Evolutionary conservation across 495 filamentous ascomycete species (phyloP).

Genomic region (Penicillium herquei): DNA sequence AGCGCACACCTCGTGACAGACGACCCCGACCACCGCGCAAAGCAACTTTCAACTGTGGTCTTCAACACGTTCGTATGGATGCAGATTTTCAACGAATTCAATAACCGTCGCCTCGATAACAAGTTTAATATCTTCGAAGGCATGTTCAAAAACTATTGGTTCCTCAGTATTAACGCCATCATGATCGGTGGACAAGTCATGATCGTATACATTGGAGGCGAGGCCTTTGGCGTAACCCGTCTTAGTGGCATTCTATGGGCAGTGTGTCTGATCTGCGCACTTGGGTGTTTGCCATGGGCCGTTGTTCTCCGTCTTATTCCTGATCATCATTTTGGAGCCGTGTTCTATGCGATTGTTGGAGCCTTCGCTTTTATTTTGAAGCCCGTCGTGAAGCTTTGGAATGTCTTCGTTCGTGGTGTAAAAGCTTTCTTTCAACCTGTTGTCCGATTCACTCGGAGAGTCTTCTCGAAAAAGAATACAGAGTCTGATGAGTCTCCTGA

Average conservation of each 20-base stretch:
- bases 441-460: conserved; percentile 22
- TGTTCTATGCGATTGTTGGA: conserved; percentile 36
- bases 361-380: conserved; percentile 24
- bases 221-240: conserved; percentile 69
- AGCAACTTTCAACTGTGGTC: conserved; percentile 67
- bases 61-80: conserved; percentile 98
- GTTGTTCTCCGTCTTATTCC: conserved; percentile 67
- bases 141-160: conserved; percentile 73
- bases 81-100: conserved; percentile 96
- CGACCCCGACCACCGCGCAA: conserved; percentile 25
- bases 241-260: conserved; percentile 72
- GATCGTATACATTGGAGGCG: conserved; percentile 74
- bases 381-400: conserved; percentile 27
- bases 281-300: conserved; percentile 72
- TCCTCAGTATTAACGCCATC: conserved; percentile 74
- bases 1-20: conserved; percentile 42
- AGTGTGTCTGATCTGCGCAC: conserved; percentile 67
- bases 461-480: conserved; percentile 4
- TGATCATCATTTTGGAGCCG: conserved; percentile 50
- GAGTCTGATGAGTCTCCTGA: not conserved
- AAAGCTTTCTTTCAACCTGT: conserved; percentile 23
- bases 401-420: conserved; percentile 15
- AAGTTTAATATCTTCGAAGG: conserved; percentile 88
- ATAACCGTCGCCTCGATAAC: conserved; percentile 88
- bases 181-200: conserved; percentile 80